Base-by-base conservation (phyloP, 768 basidiomycete species). In the Rhodotorula sphaerocarpa region DNA sequence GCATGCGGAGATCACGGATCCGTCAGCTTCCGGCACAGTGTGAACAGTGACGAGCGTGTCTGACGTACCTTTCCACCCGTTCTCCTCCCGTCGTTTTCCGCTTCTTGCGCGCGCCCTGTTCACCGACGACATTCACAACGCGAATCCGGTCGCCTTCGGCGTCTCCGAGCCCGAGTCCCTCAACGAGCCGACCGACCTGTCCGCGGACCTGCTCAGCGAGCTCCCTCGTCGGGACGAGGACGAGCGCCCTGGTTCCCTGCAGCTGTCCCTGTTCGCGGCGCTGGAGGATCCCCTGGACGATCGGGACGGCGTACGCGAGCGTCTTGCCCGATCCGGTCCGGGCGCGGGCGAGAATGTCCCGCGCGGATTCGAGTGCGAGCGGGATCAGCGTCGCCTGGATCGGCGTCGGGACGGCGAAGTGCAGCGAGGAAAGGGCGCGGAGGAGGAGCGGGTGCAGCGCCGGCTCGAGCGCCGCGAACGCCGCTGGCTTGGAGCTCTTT, bases 291-390 rank as follows among this genome's bases (percentile, higher is more conserved):
- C 90, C 92, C 74, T 97, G 91, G 0, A 89, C 79, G 30, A 92
- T 77, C 0, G 95, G 95, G 15, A 97, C 80, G 70, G 88, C 89
- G 74, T 99, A 99, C 4, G 95, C 90, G 6, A 87, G 89, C 0
- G 95, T 99, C 78, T 99, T 99, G 30, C 95, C 95, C 60, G 88
- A 91, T 23, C 95, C 95, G 5, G 95, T 99, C 36, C 89, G 82
- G 4, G 95, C 93, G 48, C 89, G 82, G 25, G 92, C 93, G 36
- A 99, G 83, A 57, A 99, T 87, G 75, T 99, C 95, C 39, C 77
- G 76, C 25, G 80, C 79, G 67, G 86, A 84, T 75, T 90, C 87
- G 39, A 99, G 81, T 2, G 92, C 90, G 23, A 93, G 80, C 2
- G 93, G 92, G 51, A 99, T 92, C 6, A 89, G 86, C 74, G 88